Conservation (phyloP, 805 yeast genomes). For the Cyberlindnera maclurae region DNA sequence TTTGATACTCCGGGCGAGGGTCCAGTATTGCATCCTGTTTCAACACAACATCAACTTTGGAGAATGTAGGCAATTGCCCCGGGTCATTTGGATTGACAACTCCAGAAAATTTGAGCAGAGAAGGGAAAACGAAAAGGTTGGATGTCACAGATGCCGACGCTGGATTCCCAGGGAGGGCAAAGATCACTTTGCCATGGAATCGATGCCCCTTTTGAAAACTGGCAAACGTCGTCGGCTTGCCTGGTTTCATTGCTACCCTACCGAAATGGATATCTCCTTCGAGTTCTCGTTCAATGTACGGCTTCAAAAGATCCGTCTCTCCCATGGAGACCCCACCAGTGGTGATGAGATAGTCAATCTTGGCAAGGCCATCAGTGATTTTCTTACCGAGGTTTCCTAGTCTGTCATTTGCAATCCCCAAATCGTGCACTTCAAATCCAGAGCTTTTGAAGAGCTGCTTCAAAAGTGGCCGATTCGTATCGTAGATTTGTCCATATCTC, state of each 20-base stretch:
- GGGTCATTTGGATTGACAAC: conserved; percentile 7
- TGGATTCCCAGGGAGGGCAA: conserved; percentile 53
- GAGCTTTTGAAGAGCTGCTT: conserved; percentile 28
- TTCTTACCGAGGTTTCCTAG: conserved; percentile 25
- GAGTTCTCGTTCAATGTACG: conserved; percentile 35
- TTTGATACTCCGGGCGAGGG: conserved; percentile 45
- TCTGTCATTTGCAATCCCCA: conserved; percentile 44
- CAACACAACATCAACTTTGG: conserved; percentile 31
- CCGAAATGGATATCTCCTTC: conserved; percentile 45
- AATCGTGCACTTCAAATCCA: conserved; percentile 35
- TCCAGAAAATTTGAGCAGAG: conserved; percentile 34
- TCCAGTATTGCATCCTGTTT: conserved; percentile 31
- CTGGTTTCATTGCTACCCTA: conserved; percentile 52
- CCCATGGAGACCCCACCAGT: conserved; percentile 60
- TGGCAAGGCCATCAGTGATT: conserved; percentile 14
- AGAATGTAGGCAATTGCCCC: conserved; percentile 20
- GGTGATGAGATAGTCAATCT: conserved; percentile 39
- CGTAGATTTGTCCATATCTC: conserved; percentile 40
- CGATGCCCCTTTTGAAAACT: conserved; percentile 24
- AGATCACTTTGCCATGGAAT: conserved; percentile 26
- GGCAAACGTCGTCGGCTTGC: conserved; percentile 53
- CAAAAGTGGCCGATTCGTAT: conserved; percentile 43
- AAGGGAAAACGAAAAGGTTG: conserved; percentile 41
- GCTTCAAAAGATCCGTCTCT: conserved; percentile 44
- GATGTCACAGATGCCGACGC: conserved; percentile 45